Base-by-base conservation (phyloP, 495 filamentous ascomycete genomes). In the Neurospora tetraspora region DNA sequence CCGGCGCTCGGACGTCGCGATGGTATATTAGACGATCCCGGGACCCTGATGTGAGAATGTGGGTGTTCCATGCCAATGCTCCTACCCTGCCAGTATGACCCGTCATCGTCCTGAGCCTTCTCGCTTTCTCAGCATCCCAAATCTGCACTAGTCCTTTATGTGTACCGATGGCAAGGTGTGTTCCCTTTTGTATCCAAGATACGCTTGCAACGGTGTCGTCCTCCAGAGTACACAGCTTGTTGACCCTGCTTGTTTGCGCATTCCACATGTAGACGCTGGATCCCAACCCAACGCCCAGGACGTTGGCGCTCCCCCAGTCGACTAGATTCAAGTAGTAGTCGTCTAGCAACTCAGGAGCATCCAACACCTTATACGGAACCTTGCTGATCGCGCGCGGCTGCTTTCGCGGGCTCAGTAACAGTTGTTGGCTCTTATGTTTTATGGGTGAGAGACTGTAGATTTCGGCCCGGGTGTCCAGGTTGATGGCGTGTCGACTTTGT, bases 251-350 rank as follows among this genome's bases (percentile, higher is more conserved):
- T 3, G 91, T 89, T 68, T 91, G 88, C 12, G 94, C 94, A 78
- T 97, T 96, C 94, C 96, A 99, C 92, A 98, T 96, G 78, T 98
- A 99, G n/a, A 99, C 96, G 70, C 92, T 95, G 38, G 90, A 92
- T 20, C 93, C 94, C 59, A 99, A 82, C 0, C 96, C 96, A 38
- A 99, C 96, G 16, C 94, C 96, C 9, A 99, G 82, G 31, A 97
- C 89, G 81, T 98, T 96, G 74, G 90, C 93, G 76, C 91, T 95
- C n/a, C 96, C 96, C 96, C 96, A 99, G 76, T 99, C 96, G 2
- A 99, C 94, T 36, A 99, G 82, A 76, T 99, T 99, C 39, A 99
- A 83, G 76, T 99, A 99, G 80, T 98, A 99, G 80, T 99, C 96
- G 76, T 99, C 96, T 37, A 94, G 94, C 18, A 99, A 81, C 74